Conservation (phyloP, 805 yeast species). For the Candida orba region DNA sequence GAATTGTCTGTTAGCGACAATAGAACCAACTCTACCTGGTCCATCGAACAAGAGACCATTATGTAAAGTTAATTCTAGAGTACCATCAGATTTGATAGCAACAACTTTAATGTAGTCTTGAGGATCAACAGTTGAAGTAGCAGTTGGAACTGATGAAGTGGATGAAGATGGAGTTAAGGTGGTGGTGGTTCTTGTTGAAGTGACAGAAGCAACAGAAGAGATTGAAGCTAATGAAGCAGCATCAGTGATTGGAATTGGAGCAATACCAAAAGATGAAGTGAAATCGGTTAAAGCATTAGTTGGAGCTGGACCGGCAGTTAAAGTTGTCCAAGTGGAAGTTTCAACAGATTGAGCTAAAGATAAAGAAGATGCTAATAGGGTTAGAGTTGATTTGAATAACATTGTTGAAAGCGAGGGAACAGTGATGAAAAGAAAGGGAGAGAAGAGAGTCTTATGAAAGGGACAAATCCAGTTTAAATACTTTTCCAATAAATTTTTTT, state of each 20-base stretch:
- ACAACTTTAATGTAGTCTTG: neutral
- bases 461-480: too few relatives aligned
- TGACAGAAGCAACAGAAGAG: constrained; percentile 25
- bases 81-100: constrained; percentile 3
- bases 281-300: constrained; percentile 30
- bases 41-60: constrained; percentile 8
- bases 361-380: too few relatives aligned
- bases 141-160: constrained; percentile 1
- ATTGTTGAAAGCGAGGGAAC: too few relatives aligned
- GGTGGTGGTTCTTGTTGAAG: constrained; percentile 16
- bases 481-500: too few relatives aligned
- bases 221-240: constrained; percentile 16
- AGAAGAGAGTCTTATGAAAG: too few relatives aligned
- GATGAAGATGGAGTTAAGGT: constrained; percentile 1
- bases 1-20: constrained; percentile 39
- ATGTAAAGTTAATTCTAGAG: constrained; percentile 2
- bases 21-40: constrained; percentile 12
- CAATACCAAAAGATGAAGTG: constrained; percentile 39
- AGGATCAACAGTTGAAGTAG: neutral
- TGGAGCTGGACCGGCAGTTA: constrained; percentile 33
- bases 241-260: constrained; percentile 20
- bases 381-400: too few relatives aligned
- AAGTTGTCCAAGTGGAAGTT: constrained; percentile 8
- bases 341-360: too few relatives aligned
- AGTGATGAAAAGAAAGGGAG: too few relatives aligned